Percentiles rank a stretch among this genome's conserved stretches.
phyloP scores from a whole-genome alignment of 495 filamentous ascomycete species.

The Neurospora sp. region DNA sequence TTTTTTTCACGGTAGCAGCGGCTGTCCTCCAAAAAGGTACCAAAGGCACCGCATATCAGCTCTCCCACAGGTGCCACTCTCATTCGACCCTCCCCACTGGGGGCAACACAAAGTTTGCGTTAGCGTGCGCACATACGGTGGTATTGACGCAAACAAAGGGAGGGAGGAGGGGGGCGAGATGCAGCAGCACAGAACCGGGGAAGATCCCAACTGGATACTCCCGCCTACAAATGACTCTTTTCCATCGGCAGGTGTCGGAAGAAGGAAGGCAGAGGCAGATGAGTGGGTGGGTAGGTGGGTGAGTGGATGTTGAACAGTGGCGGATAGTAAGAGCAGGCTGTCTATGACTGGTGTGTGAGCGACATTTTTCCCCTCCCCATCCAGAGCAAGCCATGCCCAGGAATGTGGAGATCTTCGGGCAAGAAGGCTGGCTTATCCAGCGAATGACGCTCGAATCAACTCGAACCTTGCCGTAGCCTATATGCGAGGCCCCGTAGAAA shows the following conservation, averaged over 20 bases:
- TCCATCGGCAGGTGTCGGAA: background rate
- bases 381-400: background rate
- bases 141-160: background rate
- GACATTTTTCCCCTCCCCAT: background rate
- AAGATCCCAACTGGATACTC: background rate
- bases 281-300: background rate
- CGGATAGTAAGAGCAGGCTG: background rate
- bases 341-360: background rate
- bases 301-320: background rate
- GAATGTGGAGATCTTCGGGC: background rate
- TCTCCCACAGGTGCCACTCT: background rate
- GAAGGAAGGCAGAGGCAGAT: background rate
- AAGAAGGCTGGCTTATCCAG: background rate
- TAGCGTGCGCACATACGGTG: background rate
- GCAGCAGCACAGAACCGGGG: background rate
- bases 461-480: background rate
- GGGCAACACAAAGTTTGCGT: background rate
- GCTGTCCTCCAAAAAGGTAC: background rate
- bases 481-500: background rate
- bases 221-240: background rate
- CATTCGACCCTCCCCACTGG: background rate
- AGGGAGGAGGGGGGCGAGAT: background rate
- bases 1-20: background rate
- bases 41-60: background rate
- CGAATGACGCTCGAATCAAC: background rate